Conservation (phyloP, 768 basidiomycete species). For the Tylopilus vinaceipallidus region DNA sequence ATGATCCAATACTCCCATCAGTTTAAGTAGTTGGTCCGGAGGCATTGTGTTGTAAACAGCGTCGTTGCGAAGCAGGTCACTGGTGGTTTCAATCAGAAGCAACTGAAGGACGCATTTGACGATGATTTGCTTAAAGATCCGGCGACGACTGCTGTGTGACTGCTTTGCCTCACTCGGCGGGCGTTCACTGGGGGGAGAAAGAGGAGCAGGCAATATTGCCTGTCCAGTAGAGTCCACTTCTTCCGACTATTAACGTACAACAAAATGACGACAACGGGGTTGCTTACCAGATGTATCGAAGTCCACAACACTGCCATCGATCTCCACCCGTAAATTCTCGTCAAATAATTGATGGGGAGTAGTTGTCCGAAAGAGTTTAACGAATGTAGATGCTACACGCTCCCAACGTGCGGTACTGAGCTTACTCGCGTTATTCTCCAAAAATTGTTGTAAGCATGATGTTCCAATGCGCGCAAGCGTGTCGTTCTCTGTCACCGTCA, state of each 20-base stretch:
- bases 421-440: conserved; percentile 90
- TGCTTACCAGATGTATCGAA: conserved; percentile 44
- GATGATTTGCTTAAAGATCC: conserved; percentile 97
- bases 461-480: conserved; percentile 97
- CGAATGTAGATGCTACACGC: conserved; percentile 86
- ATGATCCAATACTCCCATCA: conserved; percentile 96
- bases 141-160: conserved; percentile 70
- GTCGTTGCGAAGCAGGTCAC: conserved; percentile 89
- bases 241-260: conserved; percentile 5
- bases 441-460: conserved; percentile 92
- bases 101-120: conserved; percentile 99
- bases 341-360: conserved; percentile 98
- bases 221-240: conserved; percentile 54
- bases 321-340: conserved; percentile 82
- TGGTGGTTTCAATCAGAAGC: conserved; percentile 94
- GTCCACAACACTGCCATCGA: conserved; percentile 59
- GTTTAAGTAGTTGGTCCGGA: conserved; percentile 84
- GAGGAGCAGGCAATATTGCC: conserved; percentile 81
- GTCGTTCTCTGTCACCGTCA: conserved; percentile 75
- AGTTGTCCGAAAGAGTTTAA: conserved; percentile 95
- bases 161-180: conserved; percentile 46
- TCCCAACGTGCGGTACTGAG: conserved; percentile 87
- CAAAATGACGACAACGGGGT: background rate
- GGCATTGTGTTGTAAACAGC: conserved; percentile 93
- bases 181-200: conserved; percentile 70